Evolutionary conservation across 2,329 filamentous ascomycete species (phyloP).

Genomic region (Gaeumannomyces sp.): DNA sequence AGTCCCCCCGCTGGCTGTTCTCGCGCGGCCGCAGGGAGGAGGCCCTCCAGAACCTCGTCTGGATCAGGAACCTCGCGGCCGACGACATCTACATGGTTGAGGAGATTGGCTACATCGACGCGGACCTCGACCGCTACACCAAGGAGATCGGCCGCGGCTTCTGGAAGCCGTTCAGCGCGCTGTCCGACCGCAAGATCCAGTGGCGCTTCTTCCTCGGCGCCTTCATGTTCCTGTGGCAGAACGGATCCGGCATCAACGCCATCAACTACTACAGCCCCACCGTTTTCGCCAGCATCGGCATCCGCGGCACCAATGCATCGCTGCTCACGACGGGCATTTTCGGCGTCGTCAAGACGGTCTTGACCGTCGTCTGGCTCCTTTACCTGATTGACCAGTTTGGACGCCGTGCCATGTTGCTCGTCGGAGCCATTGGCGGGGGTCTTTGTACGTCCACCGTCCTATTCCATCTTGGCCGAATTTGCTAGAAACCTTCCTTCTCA

Average conservation of each 20-base stretch:
- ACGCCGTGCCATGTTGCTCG: constrained; percentile 54
- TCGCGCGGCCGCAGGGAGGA: constrained; percentile 53
- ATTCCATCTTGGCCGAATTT: background rate
- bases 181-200: constrained; percentile 50
- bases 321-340: constrained; percentile 66
- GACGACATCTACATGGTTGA: constrained; percentile 64
- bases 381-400: constrained; percentile 57
- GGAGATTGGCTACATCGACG: constrained; percentile 65
- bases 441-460: constrained; percentile 4
- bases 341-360: constrained; percentile 65
- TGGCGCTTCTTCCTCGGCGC: constrained; percentile 69
- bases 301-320: constrained; percentile 36
- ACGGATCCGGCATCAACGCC: constrained; percentile 69
- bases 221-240: constrained; percentile 74
- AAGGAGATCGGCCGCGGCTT: constrained; percentile 62
- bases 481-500: background rate
- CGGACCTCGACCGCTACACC: constrained; percentile 60
- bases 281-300: constrained; percentile 52
- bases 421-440: constrained; percentile 50
- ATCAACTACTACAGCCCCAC: constrained; percentile 71
- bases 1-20: constrained; percentile 67
- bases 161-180: constrained; percentile 63
- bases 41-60: constrained; percentile 53
- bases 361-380: constrained; percentile 64
- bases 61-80: constrained; percentile 53